Conservation (phyloP, 768 basidiomycete species). For the Galerina sulciceps region DNA sequence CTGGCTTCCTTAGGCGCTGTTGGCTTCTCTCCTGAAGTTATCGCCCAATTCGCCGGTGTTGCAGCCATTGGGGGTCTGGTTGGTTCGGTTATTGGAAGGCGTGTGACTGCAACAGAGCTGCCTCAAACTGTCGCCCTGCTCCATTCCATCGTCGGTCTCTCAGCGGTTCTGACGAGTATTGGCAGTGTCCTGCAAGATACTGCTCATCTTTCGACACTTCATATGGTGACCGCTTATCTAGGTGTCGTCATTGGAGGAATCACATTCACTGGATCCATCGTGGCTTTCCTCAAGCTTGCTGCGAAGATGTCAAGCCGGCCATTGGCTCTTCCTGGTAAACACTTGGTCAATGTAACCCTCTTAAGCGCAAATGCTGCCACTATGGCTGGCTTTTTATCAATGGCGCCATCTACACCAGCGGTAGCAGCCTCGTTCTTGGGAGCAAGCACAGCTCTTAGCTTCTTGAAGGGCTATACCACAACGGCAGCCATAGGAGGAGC, state of each 20-base stretch:
- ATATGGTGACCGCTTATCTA: slow-evolving; percentile 84
- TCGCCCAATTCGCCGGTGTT: slow-evolving; percentile 79
- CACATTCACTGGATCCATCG: slow-evolving; percentile 89
- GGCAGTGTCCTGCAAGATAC: slow-evolving; percentile 78
- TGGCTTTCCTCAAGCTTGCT: slow-evolving; percentile 88
- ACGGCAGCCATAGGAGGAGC: slow-evolving; percentile 93
- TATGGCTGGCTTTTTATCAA: slow-evolving; percentile 78
- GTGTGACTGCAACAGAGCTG: slow-evolving; percentile 86
- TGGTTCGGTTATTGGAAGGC: slow-evolving; percentile 76
- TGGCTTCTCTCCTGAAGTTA: slow-evolving; percentile 75
- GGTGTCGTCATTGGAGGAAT: slow-evolving; percentile 87
- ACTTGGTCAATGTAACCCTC: slow-evolving; percentile 74
- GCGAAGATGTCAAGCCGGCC: slow-evolving; percentile 81
- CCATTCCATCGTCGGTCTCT: slow-evolving; percentile 89
- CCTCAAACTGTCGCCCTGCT: slow-evolving; percentile 81
- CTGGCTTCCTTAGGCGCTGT: slow-evolving; percentile 82
- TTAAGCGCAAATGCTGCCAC: slow-evolving; percentile 72
- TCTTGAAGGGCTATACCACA: slow-evolving; percentile 85
- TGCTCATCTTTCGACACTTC: slow-evolving; percentile 70
- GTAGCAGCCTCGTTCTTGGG: slow-evolving; percentile 81
- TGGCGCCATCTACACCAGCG: slow-evolving; percentile 70
- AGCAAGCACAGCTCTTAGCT: slow-evolving; percentile 75
- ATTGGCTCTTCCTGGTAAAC: slow-evolving; percentile 74
- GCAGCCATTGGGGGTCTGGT: slow-evolving; percentile 73
- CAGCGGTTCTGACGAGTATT: slow-evolving; percentile 86